Conservation (phyloP, 2,329 filamentous ascomycete genomes). For the Monosporascus ibericus region DNA sequence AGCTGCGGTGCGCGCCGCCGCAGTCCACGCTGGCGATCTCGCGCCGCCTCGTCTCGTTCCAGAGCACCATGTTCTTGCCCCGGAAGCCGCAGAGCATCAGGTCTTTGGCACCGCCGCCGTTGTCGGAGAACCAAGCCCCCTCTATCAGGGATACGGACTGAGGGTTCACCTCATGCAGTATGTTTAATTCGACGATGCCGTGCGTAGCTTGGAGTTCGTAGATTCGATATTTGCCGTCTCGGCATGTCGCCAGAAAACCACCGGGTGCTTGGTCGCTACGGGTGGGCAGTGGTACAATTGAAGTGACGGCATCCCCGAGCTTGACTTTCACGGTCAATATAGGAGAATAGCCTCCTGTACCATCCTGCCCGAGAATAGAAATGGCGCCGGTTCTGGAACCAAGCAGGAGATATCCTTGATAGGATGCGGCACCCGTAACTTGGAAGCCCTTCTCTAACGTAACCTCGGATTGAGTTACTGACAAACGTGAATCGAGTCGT, state of each 20-base stretch:
- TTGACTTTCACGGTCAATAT: conserved; percentile 32
- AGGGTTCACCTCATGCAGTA: conserved; percentile 62
- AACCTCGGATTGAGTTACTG: conserved; percentile 25
- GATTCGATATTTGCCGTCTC: conserved; percentile 71
- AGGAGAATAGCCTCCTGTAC: conserved; percentile 21
- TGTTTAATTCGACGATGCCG: conserved; percentile 26
- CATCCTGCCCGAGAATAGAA: conserved; percentile 25
- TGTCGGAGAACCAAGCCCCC: conserved; percentile 53
- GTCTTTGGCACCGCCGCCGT: conserved; percentile 33
- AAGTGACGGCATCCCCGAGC: conserved; percentile 61
- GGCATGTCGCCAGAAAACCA: conserved; percentile 64
- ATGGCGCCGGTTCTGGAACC: conserved; percentile 50
- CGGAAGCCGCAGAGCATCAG: conserved; percentile 77
- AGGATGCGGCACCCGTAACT: conserved; percentile 39
- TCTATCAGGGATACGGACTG: conserved; percentile 74
- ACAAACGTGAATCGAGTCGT: conserved; percentile 27
- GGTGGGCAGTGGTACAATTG: conserved; percentile 45
- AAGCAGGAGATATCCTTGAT: conserved; percentile 39
- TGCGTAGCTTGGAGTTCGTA: conserved; percentile 35
- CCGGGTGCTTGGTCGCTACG: conserved; percentile 13
- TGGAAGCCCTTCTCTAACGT: conserved; percentile 43
- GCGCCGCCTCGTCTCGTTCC: conserved; percentile 66
- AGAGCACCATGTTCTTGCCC: conserved; percentile 72
- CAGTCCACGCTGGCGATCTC: conserved; percentile 71
- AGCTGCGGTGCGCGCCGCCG: conserved; percentile 77